phyloP scores from a whole-genome alignment of 345 rosid genomes.

The Melaleuca quinquenervia region DNA sequence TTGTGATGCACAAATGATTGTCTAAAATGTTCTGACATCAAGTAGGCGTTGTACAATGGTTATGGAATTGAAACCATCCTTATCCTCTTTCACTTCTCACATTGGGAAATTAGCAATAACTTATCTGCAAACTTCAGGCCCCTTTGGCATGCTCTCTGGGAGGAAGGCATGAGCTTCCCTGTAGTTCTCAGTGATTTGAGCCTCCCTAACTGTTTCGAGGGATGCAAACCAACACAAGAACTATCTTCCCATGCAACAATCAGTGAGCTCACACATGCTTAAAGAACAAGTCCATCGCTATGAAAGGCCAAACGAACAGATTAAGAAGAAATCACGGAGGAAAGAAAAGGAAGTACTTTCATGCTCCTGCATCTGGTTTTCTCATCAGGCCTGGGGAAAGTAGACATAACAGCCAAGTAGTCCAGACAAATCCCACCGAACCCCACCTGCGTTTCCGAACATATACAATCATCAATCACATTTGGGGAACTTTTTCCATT shows the following conservation, averaged over 20 bases:
- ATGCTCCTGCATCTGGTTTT: slow-evolving; percentile 1
- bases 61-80: accelerated
- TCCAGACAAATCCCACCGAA: slow-evolving; percentile 7
- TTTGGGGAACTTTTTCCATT: accelerated
- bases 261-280: not conserved
- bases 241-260: not conserved
- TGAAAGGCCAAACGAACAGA: not conserved
- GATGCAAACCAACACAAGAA: not conserved
- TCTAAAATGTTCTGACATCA: not conserved
- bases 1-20: accelerated
- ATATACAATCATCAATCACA: not conserved
- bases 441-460: not conserved
- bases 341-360: slow-evolving; percentile 5
- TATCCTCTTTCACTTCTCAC: not conserved
- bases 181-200: not conserved
- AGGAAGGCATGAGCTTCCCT: not conserved
- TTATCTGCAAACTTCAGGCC: not conserved
- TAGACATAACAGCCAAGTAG: not conserved
- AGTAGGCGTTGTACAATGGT: accelerated
- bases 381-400: slow-evolving; percentile 9
- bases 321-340: no score
- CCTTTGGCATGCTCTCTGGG: not conserved
- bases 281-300: not conserved
- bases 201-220: not conserved
- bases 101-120: not conserved